Evolutionary conservation across 2,329 filamentous ascomycete species (phyloP).

Genomic region (Cytospora leucostoma): DNA sequence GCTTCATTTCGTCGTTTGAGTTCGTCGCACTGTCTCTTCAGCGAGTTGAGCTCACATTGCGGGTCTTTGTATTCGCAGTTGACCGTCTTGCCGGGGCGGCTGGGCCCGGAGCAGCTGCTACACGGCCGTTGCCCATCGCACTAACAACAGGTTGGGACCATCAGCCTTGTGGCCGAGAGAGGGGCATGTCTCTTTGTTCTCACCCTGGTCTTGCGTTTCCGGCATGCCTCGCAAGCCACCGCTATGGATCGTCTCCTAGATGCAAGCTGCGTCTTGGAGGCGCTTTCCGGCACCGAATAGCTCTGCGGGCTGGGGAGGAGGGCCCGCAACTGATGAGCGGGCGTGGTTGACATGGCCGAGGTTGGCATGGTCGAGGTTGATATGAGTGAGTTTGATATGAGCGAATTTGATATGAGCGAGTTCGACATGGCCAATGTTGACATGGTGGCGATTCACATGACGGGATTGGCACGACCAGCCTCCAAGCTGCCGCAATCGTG

Average conservation of each 20-base stretch:
- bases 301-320: background rate
- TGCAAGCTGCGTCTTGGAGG: background rate
- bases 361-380: background rate
- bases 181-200: background rate
- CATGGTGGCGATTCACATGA: background rate
- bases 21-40: background rate
- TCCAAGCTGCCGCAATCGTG: background rate
- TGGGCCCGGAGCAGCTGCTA: background rate
- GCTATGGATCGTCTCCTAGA: background rate
- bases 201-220: constrained; percentile 1
- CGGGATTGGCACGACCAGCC: background rate
- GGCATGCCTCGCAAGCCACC: background rate
- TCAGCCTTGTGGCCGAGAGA: background rate
- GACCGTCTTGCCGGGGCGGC: background rate
- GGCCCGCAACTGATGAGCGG: background rate
- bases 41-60: background rate
- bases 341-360: background rate
- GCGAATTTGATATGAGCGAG: too few relatives aligned
- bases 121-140: background rate
- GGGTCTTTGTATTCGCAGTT: constrained; percentile 1
- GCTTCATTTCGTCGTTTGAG: background rate
- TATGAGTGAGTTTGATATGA: too few relatives aligned
- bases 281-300: background rate
- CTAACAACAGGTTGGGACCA: background rate
- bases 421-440: too few relatives aligned